Evolutionary conservation across 2,329 filamentous ascomycete species (phyloP).

Genomic region (Pseudogymnoascus sp.): DNA sequence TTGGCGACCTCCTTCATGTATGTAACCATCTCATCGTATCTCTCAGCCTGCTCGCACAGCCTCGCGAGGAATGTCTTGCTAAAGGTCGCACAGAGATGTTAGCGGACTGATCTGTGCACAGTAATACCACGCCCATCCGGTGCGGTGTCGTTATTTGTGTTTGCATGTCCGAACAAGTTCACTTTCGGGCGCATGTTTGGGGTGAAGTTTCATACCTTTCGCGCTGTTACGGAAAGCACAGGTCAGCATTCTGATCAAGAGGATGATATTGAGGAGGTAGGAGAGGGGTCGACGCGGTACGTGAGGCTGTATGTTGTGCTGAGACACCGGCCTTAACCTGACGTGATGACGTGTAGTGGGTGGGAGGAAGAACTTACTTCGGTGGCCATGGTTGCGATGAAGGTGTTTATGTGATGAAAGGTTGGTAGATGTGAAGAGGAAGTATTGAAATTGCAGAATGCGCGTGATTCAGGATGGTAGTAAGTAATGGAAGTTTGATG

Average conservation of each 20-base stretch:
- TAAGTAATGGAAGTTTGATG: background rate
- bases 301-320: constrained; percentile 15
- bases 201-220: constrained; percentile 25
- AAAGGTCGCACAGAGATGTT: constrained; percentile 19
- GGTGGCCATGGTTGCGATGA: constrained; percentile 24
- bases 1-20: constrained; percentile 99
- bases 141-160: constrained; percentile 11
- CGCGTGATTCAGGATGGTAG: constrained; percentile 7
- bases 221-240: constrained; percentile 20
- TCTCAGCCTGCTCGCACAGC: constrained; percentile 99
- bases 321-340: constrained; percentile 3
- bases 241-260: constrained; percentile 18
- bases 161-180: constrained; percentile 16
- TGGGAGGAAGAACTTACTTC: constrained; percentile 27
- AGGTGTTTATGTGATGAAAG: background rate
- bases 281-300: constrained; percentile 17
- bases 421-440: background rate
- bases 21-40: constrained; percentile 99
- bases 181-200: constrained; percentile 1
- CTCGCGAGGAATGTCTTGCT: constrained; percentile 99
- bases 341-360: constrained; percentile 11
- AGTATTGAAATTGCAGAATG: background rate
- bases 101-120: background rate
- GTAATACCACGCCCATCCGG: background rate
- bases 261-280: background rate